Base-by-base conservation (phyloP, 805 yeast species). In the Candida silvatica region DNA sequence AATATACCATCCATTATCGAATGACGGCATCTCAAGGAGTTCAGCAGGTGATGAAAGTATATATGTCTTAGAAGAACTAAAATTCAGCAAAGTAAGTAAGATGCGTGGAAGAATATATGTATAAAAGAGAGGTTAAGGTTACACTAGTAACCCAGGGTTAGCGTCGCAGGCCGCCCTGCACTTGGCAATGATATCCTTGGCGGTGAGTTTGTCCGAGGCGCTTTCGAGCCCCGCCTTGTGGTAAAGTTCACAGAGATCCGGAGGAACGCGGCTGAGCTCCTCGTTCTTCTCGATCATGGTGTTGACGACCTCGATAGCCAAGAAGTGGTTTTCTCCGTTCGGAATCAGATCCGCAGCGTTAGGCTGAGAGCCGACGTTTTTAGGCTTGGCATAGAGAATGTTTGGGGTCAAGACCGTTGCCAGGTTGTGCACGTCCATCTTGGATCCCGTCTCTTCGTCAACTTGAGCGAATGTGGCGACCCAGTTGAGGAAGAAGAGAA, bases 331-430 rank as follows among this genome's bases (percentile, higher is more conserved):
- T 43, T 85, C 92, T 27, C 90, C 74, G 26, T 50, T 52, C 8
- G 56, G 57, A 17, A 45, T 42, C 17, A 47, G 38, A 5, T 49
- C 58, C 11, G 48, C 39, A 6, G 20, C 11, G 8, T 30, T 17
- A 5, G 19, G 36, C 17, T 9, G 20, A 20, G 16, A 12, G 2
- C n/a, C 30, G 18, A 37, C 34, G 9, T 34, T 44, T 51, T 60
- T 57, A 4, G 69, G 74, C 41, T 69, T 71, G 2, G 80, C 59
- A 46, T 80, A 80, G 27, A 94, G 64, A 30, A 92, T 78, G 50
- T 88, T 92, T 2, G 99, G 99, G 0, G 97, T 83, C 33, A 92
- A 69, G 3, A 92, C 99, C 0, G 97, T 92, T 2, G 98, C 95
- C 43, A 92, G 67, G 55, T 92, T 92, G 53, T 87, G 95, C 23